Percentiles rank a stretch among this genome's conserved stretches.
These are phyloP conservation scores for Botrytis elliptica DNA, from an alignment of 2,329 filamentous ascomycete species.

Conservation along the genomic window DNA sequence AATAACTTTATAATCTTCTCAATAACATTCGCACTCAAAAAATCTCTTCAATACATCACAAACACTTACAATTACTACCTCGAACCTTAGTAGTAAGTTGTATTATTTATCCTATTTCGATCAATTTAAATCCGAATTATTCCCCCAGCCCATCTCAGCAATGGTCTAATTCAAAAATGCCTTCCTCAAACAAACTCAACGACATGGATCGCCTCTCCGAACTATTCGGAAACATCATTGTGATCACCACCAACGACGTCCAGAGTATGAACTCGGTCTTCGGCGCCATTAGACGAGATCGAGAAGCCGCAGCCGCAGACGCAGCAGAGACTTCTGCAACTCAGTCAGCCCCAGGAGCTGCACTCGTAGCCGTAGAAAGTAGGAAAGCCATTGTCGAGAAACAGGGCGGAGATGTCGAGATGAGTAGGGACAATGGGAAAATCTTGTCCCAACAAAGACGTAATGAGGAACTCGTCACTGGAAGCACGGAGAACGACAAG, in stretches of 20 bases:
- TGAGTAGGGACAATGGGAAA: not conserved
- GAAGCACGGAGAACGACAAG: accelerated
- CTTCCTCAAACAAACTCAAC: not conserved
- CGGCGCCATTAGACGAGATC: not conserved
- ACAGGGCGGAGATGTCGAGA: accelerated
- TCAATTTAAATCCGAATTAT: too few relatives aligned
- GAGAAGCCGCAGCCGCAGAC: not conserved
- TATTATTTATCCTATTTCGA: too few relatives aligned
- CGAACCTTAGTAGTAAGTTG: too few relatives aligned
- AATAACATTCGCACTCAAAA: too few relatives aligned
- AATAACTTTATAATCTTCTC: too few relatives aligned
- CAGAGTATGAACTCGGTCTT: not conserved
- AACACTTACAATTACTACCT: accelerated
- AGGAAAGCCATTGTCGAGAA: accelerated
- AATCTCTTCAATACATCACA: too few relatives aligned
- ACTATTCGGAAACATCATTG: not conserved
- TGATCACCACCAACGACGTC: too few relatives aligned
- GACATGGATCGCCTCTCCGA: not conserved
- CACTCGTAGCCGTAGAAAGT: not conserved
- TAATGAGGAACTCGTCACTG: not conserved
- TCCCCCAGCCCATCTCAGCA: too few relatives aligned
- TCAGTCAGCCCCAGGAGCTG: accelerated
- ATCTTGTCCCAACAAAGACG: not conserved
- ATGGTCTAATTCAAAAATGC: too few relatives aligned
- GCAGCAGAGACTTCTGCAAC: not conserved